A percentile compares a stretch with the other conserved stretches of the same genome.
phyloP scores from a whole-genome alignment of 805 yeast genomes.

The Starmerella floricola region DNA sequence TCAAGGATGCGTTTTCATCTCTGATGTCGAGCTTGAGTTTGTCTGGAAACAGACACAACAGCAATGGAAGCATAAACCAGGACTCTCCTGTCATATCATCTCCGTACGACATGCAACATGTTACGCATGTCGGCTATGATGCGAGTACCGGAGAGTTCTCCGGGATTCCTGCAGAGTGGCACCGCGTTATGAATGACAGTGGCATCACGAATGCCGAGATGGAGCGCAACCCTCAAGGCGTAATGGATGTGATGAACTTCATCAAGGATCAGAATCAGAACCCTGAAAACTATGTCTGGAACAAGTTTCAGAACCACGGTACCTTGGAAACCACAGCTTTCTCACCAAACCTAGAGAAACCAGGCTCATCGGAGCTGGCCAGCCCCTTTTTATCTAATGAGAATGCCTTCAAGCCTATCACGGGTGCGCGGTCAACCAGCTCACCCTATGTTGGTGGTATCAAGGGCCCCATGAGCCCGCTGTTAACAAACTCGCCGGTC shows the following conservation, averaged over 20 bases:
- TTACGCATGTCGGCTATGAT: conserved; percentile 91
- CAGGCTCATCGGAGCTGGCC: conserved; percentile 9
- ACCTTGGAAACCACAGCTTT: background rate
- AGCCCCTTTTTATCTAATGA: conserved; percentile 10
- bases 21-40: conserved; percentile 12
- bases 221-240: conserved; percentile 86
- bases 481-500: too few species aligned
- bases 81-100: conserved; percentile 46
- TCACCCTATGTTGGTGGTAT: conserved; percentile 4
- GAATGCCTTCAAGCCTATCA: conserved; percentile 1
- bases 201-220: conserved; percentile 84
- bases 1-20: conserved; percentile 17
- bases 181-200: conserved; percentile 62
- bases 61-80: background rate
- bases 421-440: conserved; percentile 12
- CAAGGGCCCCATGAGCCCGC: background rate
- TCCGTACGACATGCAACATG: conserved; percentile 81
- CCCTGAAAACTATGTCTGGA: conserved; percentile 21
- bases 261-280: conserved; percentile 31
- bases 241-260: conserved; percentile 79
- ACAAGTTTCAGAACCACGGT: conserved; percentile 19
- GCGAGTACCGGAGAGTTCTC: conserved; percentile 72
- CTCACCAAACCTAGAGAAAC: background rate
- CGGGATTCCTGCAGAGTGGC: conserved; percentile 93
- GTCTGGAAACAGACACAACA: background rate